Conservation (phyloP, 2,329 filamentous ascomycete genomes). For the Exophiala sp. region DNA sequence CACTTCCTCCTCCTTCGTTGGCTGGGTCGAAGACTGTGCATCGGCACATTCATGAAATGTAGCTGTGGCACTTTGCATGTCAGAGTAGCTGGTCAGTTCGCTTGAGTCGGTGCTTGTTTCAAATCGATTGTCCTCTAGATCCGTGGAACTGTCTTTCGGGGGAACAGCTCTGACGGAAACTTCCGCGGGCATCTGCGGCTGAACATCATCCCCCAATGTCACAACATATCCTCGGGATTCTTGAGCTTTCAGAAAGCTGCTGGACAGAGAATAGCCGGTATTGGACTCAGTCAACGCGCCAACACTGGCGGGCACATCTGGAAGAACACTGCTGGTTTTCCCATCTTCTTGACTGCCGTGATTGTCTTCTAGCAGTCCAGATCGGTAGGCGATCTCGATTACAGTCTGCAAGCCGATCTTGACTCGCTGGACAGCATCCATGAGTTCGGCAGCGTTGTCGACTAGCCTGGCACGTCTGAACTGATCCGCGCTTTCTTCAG, state of each 20-base stretch:
- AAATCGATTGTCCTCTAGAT: background rate
- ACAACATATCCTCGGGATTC: background rate
- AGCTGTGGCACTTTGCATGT: background rate
- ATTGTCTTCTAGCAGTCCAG: background rate
- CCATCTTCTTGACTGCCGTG: background rate
- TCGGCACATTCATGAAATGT: background rate
- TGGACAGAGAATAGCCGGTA: background rate
- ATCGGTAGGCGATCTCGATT: constrained; percentile 1
- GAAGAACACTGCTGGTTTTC: background rate
- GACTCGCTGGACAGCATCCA: constrained; percentile 3
- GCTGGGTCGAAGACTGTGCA: too few species aligned
- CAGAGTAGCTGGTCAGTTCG: background rate
- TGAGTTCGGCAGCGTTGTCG: background rate
- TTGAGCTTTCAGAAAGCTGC: background rate
- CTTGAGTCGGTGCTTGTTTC: background rate
- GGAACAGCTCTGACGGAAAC: background rate
- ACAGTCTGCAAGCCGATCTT: constrained; percentile 8
- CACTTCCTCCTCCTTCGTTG: too few species aligned
- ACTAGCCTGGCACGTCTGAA: background rate
- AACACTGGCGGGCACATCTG: background rate
- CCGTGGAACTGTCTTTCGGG: background rate
- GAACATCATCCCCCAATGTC: background rate
- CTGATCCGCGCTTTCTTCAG: background rate
- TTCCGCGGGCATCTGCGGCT: background rate
- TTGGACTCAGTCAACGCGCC: background rate